Evolutionary conservation across 2,329 filamentous ascomycete genomes (phyloP).

Genomic region (Fusarium subglutinans): DNA sequence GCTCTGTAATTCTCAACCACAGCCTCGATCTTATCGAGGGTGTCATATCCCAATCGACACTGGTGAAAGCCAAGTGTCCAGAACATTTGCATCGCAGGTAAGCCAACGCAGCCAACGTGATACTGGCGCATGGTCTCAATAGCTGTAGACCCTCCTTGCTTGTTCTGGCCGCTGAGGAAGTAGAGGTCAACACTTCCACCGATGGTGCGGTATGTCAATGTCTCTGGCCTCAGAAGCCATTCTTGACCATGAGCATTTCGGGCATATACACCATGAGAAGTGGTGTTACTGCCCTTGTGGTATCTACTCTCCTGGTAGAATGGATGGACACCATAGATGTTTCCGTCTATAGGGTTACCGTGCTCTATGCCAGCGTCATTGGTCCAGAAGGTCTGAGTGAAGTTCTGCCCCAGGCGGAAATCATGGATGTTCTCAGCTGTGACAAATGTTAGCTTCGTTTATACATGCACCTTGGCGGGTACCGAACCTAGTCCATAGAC

Average conservation of each 20-base stretch:
- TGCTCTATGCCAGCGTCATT: neutral
- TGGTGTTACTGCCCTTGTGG: neutral
- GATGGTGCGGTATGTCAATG: neutral
- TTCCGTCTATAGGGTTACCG: neutral
- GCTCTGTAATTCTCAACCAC: constrained; percentile 4
- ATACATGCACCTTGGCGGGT: rapidly evolving
- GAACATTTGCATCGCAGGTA: neutral
- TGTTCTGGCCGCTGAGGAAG: neutral
- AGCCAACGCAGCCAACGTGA: neutral
- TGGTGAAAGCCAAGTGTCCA: neutral
- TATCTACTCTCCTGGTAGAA: neutral
- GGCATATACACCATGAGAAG: neutral
- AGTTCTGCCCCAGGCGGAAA: neutral
- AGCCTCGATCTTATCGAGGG: neutral
- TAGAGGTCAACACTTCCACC: neutral
- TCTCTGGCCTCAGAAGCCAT: neutral
- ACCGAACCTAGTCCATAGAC: neutral
- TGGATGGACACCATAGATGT: neutral
- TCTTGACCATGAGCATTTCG: neutral
- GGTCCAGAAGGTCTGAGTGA: neutral
- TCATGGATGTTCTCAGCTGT: neutral
- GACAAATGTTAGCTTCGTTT: neutral
- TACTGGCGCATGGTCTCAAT: neutral
- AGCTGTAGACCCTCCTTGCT: neutral
- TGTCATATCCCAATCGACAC: neutral